These are phyloP conservation scores for Neurospora sublineolata DNA, from an alignment of 495 filamentous ascomycete species.

Conservation along the genomic window DNA sequence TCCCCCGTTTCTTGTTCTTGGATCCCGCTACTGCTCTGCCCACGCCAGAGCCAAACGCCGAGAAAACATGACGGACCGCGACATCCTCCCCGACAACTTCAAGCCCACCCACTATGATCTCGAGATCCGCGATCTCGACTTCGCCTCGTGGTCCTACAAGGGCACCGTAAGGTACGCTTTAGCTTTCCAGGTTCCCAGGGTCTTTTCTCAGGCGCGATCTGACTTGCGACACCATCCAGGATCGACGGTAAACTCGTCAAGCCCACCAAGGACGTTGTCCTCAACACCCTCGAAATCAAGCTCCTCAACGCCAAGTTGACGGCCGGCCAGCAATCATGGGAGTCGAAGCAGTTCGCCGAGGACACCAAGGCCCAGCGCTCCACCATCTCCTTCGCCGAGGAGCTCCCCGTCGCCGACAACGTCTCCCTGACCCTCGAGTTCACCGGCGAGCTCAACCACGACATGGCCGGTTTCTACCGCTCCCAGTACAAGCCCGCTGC, in stretches of 20 bases:
- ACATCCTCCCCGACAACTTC: conserved; percentile 48
- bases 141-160: conserved; percentile 65
- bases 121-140: conserved; percentile 70
- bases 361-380: conserved; percentile 71
- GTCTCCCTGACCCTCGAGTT: conserved; percentile 63
- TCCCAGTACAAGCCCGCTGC: conserved; percentile 80
- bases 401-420: conserved; percentile 49
- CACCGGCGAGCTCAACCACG: conserved; percentile 78
- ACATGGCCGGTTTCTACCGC: conserved; percentile 94
- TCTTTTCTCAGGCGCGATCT: background rate
- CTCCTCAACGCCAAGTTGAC: conserved; percentile 41
- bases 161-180: conserved; percentile 54
- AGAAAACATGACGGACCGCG: conserved; percentile 39
- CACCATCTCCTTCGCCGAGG: conserved; percentile 57
- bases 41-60: conserved; percentile 2
- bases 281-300: conserved; percentile 61
- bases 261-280: conserved; percentile 54
- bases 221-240: conserved; percentile 10
- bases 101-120: conserved; percentile 82
- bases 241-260: conserved; percentile 48
- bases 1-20: background rate
- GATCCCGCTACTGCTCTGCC: background rate
- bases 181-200: background rate
- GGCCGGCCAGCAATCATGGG: conserved; percentile 36
- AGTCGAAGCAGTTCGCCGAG: conserved; percentile 58